Base-by-base conservation (phyloP, 208 protist species). In the Leishmania martiniquensis region DNA sequence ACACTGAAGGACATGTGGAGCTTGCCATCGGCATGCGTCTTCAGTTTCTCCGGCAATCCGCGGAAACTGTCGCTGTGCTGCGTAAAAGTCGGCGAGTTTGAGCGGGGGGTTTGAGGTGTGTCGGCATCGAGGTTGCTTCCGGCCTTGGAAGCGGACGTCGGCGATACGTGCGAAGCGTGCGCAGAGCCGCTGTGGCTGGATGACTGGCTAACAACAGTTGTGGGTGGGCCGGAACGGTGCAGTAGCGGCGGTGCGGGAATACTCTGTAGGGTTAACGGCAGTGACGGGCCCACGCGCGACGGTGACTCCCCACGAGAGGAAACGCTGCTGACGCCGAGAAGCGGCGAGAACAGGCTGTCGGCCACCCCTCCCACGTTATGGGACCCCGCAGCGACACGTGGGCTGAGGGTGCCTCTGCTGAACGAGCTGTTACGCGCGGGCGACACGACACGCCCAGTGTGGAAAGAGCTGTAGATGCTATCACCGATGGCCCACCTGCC, bases 1-100 rank as follows among this genome's bases (percentile, higher is more conserved):
- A 96, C 87, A 42, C 76, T 80, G 76, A 96, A 89, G 22, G 87
- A 91, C 86, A 94, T 93, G 81, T 87, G 86, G 60, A 96, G 78
- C 68, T 86, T 87, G 20, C 93, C 93, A 72, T 91, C 88, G n/a
- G 78, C 78, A n/a, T 91, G 83, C 6, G 81, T 67, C 83, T 84
- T 75, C 70, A 84, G 70, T 66, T 69, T 57, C 39, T 84, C 80
- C 22, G 80, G 80, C 44, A 84, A 54, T 0, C 37, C 75, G 34
- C 80, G 60, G 55, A 84, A 80, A 66, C 75, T 79, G 59, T 60
- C 76, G 54, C 80, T 85, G 45, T 62, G 72, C 34, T 84, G 80
- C 55, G 76, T 85, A 37, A 80, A 87, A 39, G 60, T 77, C 1
- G 80, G 78, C 32, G 73, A 83, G 39, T 57, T 73, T n/a, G 84